phyloP scores from a whole-genome alignment of 345 rosid genomes.

The Stellera chamaejasme region DNA sequence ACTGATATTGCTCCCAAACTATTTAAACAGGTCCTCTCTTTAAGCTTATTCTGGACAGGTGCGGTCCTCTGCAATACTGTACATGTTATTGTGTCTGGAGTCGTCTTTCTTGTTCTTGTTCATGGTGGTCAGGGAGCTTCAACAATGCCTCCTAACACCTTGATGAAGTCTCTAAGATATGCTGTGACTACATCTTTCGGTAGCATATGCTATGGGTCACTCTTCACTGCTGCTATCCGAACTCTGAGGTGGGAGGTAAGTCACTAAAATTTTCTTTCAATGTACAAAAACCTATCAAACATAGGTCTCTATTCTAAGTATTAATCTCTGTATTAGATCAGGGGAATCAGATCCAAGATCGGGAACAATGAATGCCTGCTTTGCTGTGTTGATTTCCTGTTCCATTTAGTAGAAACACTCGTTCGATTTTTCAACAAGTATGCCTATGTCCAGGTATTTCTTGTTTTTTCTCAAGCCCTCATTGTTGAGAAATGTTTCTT shows the following conservation, averaged over 20 bases:
- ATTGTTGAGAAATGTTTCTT: too few relatives aligned
- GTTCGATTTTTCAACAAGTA: constrained; percentile 96
- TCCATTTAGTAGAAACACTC: constrained; percentile 93
- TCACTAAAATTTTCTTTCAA: constrained; percentile 5
- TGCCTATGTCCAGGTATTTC: constrained; percentile 85
- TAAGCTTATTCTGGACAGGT: constrained; percentile 97
- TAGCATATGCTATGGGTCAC: constrained; percentile 95
- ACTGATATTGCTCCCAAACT: constrained; percentile 15
- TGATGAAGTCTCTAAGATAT: constrained; percentile 57
- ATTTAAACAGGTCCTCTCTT: constrained; percentile 63
- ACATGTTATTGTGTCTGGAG: constrained; percentile 92
- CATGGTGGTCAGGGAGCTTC: constrained; percentile 69
- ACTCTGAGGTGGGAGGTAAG: constrained; percentile 95
- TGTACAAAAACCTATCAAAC: not conserved
- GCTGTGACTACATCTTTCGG: constrained; percentile 93
- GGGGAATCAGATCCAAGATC: constrained; percentile 91
- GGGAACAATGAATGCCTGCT: constrained; percentile 94
- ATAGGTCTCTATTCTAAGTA: constrained; percentile 3
- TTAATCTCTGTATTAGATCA: constrained; percentile 41
- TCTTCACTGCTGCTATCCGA: constrained; percentile 93
- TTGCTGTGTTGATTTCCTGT: constrained; percentile 88
- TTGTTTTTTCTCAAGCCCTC: too few relatives aligned
- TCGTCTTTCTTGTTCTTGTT: constrained; percentile 86
- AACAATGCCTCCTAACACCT: constrained; percentile 71
- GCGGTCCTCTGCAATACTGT: constrained; percentile 92